A percentile compares a stretch with the other conserved stretches of the same genome.
Evolutionary conservation across 164 flowering plant genomes (phyloP).

Genomic region (Aristolochia fimbriata): DNA sequence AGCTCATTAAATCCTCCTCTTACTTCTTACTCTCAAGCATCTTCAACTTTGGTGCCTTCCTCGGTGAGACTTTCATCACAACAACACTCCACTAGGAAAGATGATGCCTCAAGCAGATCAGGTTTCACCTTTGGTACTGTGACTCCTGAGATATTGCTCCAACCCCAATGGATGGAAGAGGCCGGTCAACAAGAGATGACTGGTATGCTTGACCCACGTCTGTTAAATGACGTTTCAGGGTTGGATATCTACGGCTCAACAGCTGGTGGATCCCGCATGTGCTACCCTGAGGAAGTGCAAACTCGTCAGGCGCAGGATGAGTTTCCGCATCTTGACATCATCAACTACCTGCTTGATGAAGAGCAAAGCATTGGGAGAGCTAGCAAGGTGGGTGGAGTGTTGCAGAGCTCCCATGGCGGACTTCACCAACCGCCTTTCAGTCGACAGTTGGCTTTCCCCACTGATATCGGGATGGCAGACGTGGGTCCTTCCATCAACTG

Average conservation of each 20-base stretch:
- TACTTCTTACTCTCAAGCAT: conserved; percentile 26
- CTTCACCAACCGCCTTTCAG: conserved; percentile 26
- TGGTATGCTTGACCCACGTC: conserved; percentile 16
- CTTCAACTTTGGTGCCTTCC: conserved; percentile 15
- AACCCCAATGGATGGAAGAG: conserved; percentile 39
- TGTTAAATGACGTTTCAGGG: conserved; percentile 21
- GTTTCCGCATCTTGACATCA: conserved; percentile 94
- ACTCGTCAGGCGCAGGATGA: conserved; percentile 55
- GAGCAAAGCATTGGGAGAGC: conserved; percentile 40
- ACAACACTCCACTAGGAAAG: conserved; percentile 29
- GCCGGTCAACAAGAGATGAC: conserved; percentile 25
- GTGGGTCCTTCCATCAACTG: conserved; percentile 31
- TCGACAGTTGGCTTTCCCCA: conserved; percentile 46
- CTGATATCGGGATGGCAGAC: conserved; percentile 31
- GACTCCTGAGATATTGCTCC: conserved; percentile 29
- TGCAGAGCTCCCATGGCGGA: conserved; percentile 24
- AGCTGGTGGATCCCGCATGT: conserved; percentile 18
- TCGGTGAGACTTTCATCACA: conserved; percentile 20
- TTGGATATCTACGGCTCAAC: conserved; percentile 26
- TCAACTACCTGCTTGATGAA: conserved; percentile 82
- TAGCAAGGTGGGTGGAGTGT: conserved; percentile 11
- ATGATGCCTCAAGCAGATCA: conserved; percentile 23
- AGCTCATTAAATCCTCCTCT: conserved; percentile 23
- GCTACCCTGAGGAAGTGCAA: conserved; percentile 24
- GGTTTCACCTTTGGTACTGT: conserved; percentile 48